phyloP scores from a whole-genome alignment of 75 land plant species.

The Cryptomeria japonica region DNA sequence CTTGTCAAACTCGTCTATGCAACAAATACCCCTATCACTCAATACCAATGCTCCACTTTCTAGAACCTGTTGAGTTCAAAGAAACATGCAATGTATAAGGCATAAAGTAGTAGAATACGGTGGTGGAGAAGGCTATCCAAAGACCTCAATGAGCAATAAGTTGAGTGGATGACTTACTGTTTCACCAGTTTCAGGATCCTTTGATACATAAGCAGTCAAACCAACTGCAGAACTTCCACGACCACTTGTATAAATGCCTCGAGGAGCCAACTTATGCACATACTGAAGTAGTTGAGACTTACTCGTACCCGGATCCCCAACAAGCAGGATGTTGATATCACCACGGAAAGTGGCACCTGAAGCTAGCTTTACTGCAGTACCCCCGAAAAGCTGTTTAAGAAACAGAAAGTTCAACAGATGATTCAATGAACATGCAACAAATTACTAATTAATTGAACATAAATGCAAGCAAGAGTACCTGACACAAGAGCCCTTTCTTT shows the following conservation, averaged over 20 bases:
- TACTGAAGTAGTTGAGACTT: slow-evolving; percentile 98
- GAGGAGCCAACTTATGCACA: slow-evolving; percentile 95
- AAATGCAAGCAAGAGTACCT: slow-evolving; percentile 45
- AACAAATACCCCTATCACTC: slow-evolving; percentile 94
- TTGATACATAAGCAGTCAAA: slow-evolving; percentile 93
- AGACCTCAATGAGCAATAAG: background rate
- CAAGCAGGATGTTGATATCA: slow-evolving; percentile 91
- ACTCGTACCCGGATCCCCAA: slow-evolving; percentile 99
- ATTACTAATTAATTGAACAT: background rate
- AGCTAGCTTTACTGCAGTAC: slow-evolving; percentile 68
- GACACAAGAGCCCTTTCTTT: slow-evolving; percentile 97
- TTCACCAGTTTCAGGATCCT: slow-evolving; percentile 99
- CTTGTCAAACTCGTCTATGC: slow-evolving; percentile 97
- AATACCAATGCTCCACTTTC: slow-evolving; percentile 96
- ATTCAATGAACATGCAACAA: background rate
- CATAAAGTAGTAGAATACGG: background rate
- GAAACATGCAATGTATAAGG: background rate
- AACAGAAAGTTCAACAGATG: background rate
- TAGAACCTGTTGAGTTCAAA: slow-evolving; percentile 54
- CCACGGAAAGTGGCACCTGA: slow-evolving; percentile 94
- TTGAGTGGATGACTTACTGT: slow-evolving; percentile 48
- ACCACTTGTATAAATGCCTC: slow-evolving; percentile 98
- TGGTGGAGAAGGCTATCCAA: background rate
- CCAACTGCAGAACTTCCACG: slow-evolving; percentile 98
- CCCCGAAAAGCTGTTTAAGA: slow-evolving; percentile 81